Conservation (phyloP, 2,329 filamentous ascomycete genomes). For the Fusarium hainanense region DNA sequence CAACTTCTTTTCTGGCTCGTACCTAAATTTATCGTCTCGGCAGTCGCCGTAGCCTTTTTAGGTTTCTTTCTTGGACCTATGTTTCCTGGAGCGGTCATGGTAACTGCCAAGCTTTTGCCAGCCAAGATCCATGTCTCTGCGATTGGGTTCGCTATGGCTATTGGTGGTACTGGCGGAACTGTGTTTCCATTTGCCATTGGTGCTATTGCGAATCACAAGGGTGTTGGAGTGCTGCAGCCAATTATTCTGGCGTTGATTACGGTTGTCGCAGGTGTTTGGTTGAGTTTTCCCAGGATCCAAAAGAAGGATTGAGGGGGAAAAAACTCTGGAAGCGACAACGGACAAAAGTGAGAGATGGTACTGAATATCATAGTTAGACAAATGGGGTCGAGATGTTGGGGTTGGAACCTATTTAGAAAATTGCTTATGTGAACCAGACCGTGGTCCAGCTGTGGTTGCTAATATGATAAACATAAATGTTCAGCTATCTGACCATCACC, state of each 20-base stretch:
- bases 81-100: conserved; percentile 78
- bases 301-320: conserved; percentile 43
- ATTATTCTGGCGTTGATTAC: conserved; percentile 59
- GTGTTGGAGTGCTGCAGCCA: conserved; percentile 63
- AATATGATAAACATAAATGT: too few relatives aligned
- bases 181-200: conserved; percentile 71
- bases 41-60: conserved; percentile 73
- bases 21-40: conserved; percentile 67
- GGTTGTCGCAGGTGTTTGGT: conserved; percentile 50
- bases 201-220: conserved; percentile 65
- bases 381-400: fast-evolving
- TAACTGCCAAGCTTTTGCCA: conserved; percentile 76
- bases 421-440: fast-evolving
- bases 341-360: background rate
- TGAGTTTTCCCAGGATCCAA: conserved; percentile 51
- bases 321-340: fast-evolving
- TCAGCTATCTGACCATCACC: fast-evolving
- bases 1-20: conserved; percentile 70
- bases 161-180: conserved; percentile 76
- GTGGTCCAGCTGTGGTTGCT: too few relatives aligned
- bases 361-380: fast-evolving
- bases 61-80: conserved; percentile 81
- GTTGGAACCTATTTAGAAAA: fast-evolving
- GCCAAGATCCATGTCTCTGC: conserved; percentile 75
- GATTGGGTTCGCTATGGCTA: conserved; percentile 79